Evolutionary conservation across 805 yeast genomes (phyloP), one percentile per base, ranked within the genome.

Genomic region (Saccharomycopsis sp.): DNA sequence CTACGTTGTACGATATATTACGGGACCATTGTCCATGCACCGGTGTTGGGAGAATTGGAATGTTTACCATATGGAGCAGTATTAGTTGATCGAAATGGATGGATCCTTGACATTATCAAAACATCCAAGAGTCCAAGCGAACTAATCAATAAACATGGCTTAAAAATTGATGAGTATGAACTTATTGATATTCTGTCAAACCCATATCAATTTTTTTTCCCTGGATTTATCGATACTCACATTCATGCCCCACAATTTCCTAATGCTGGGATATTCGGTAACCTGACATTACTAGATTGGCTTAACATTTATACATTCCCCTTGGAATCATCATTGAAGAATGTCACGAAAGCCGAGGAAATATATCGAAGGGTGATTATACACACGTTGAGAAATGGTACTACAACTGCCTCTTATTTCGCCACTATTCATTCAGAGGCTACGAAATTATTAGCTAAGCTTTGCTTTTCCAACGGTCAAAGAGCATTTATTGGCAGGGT

Each of bases 401-500:
- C 97, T 1, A 93, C 98, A 1, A 79, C 90, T 45, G 95, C 95
- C 0, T 73, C 94, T 0, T 93, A 93, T 64, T 93, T 79, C 60
- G 90, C 97, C 3, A 88, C 97, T 0, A 80, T 86, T 38, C 95
- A 90, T 57, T 67, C 80, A 0, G 75, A 74, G 4, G 79, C 95
- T 3, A 75, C 97, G 2, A 81, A 81, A 41, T 54, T 81, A 29
- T 73, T 93, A 56, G 95, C 95, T 1, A 83, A 81, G 47, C 59
- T 83, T 13, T 78, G 90, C 28, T 64, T 79, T 9, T 49, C 66
- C 32, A 54, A 65, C 24, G 95, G 96, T 31, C 97, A 89, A 62
- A 69, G 97, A 50, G 96, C 96, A 0, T 72, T 85, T 43, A 77
- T 93, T 31, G 98, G 98, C 3, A 81, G 90, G 55, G 95, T 87